Percentiles rank a stretch among this genome's conserved stretches.
Evolutionary conservation across 192 early-diverging fungal genomes (phyloP).

Genomic region (Mortierella hygrophila): DNA sequence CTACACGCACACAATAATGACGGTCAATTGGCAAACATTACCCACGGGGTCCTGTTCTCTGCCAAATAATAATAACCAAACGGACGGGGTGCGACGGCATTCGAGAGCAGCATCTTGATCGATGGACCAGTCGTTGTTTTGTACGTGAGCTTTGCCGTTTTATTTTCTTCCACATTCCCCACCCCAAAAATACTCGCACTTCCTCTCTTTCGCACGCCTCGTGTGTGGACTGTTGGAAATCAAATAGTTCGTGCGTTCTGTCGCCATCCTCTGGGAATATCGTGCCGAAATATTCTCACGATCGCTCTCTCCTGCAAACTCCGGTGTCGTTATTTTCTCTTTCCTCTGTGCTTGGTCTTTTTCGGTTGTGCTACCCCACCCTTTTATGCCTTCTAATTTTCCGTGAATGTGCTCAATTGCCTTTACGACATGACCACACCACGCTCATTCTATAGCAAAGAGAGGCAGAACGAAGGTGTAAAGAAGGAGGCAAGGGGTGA

Average conservation of each 20-base stretch:
- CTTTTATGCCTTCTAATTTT: neutral
- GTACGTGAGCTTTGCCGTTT: neutral
- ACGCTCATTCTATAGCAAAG: neutral
- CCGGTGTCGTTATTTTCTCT: neutral
- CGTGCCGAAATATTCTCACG: constrained; percentile 42
- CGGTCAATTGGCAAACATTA: neutral
- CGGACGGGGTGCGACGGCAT: neutral
- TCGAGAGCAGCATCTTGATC: neutral
- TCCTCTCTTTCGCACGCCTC: neutral
- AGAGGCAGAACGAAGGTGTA: neutral
- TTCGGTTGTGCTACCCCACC: neutral
- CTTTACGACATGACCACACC: neutral
- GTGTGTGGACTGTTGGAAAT: neutral
- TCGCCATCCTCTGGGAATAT: constrained; percentile 9
- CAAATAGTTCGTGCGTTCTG: neutral
- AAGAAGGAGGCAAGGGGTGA: neutral
- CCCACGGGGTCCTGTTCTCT: neutral
- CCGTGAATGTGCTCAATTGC: neutral
- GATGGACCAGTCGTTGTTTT: neutral
- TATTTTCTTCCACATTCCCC: constrained; percentile 7
- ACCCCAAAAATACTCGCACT: neutral
- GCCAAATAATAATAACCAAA: neutral
- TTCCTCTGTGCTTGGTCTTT: neutral
- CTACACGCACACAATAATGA: neutral
- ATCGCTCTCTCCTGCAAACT: neutral